A percentile compares a stretch with the other conserved stretches of the same genome.
phyloP scores from a whole-genome alignment of 345 rosid species.

The Populus davidiana region DNA sequence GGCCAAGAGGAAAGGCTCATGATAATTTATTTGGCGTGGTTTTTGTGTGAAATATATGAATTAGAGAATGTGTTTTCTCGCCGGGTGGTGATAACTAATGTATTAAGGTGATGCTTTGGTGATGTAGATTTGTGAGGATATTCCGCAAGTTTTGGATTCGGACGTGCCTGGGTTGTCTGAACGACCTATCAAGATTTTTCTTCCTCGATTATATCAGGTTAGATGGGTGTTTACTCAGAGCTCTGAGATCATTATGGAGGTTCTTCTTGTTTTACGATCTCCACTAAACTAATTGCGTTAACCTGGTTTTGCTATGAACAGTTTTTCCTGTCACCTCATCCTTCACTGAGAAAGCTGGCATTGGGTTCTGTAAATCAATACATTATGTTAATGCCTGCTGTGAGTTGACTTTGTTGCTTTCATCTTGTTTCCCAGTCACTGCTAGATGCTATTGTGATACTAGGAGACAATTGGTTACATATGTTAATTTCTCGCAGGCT shows the following conservation, averaged over 20 bases:
- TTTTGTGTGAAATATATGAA: background rate
- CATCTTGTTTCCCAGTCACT: background rate
- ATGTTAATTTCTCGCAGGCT: constrained; percentile 48
- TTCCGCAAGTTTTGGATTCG: constrained; percentile 80
- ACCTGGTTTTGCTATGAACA: constrained; percentile 38
- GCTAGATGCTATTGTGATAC: constrained; percentile 2
- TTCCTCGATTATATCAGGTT: constrained; percentile 85
- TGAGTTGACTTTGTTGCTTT: constrained; percentile 42
- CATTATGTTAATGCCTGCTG: constrained; percentile 93
- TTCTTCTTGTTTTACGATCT: background rate
- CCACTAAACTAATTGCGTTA: background rate
- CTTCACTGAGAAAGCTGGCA: constrained; percentile 78
- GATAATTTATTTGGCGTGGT: background rate
- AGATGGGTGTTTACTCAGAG: constrained; percentile 7
- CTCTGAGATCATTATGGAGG: background rate
- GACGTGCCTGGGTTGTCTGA: constrained; percentile 87
- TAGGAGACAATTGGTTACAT: background rate
- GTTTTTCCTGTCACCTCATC: constrained; percentile 89
- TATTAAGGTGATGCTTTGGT: background rate
- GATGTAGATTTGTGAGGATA: constrained; percentile 87
- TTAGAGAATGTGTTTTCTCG: background rate
- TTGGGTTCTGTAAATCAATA: constrained; percentile 83
- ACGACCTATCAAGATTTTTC: constrained; percentile 73
- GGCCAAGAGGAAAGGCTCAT: background rate
- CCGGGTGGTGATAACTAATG: background rate